Base-by-base conservation (phyloP, 1,139 yeast species). In the Wickerhamomyces sp. region DNA sequence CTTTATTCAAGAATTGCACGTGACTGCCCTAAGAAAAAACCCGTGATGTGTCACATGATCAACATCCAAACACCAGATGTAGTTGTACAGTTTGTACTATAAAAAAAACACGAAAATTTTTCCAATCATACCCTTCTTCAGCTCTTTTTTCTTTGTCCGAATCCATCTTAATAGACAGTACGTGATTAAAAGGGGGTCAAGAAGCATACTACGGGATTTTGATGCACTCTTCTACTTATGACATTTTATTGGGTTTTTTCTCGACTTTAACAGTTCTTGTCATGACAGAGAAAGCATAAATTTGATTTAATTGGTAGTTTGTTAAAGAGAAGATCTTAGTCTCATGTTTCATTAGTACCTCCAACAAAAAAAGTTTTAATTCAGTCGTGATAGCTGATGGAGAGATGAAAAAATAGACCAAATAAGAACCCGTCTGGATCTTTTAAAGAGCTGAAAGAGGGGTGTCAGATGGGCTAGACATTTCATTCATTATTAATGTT, bases 381-480 rank as follows among this genome's bases (percentile, higher is more conserved):
- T 44, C 44, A 46, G 41, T 48, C 58, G 71, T 61, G 73, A 68
- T 68, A 59, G 61, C 55, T 58, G 67, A 59, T 58, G 75, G 74
- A 71, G 42, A 70, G 72, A 72, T 37, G 47, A 60, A 62, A n/a
- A 40, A 36, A 39, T 56, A 60, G 66, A 59, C 61, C 68, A 64
- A 27, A 63, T 73, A 75, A 75, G 81, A 75, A 74, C 80, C 68
- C 75, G 65, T 60, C 68, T 66, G 78, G 78, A 72, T 60, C 53
- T 40, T 47, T 18, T 30, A 7, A 37, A 40, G 55, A 50, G 54
- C 62, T 65, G 78, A 73, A 59, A 63, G 68, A 61, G 57, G 77
- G 68, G 81, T 75, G 81, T 75, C 81, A 75, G 80, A 71, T 70
- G 66, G 62, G 65, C 60, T 64, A 68, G 46, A 75, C 69, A 74